A percentile compares a stretch with the other conserved stretches of the same genome.
phyloP scores from a whole-genome alignment of 176 grass and related monocot species.

The Eleusine coracana region DNA sequence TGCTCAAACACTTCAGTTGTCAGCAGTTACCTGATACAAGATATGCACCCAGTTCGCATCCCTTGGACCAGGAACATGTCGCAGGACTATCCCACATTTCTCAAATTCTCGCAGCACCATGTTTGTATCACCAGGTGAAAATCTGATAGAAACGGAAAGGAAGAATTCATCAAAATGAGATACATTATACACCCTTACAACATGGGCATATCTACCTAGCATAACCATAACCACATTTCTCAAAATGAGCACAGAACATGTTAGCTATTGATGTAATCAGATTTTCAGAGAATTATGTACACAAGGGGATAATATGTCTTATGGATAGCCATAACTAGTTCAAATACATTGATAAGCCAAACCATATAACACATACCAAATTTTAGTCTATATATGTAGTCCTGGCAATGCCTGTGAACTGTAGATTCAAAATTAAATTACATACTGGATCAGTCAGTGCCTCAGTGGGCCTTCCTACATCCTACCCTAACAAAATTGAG shows the following conservation, averaged over 20 bases:
- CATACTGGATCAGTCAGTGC: not conserved
- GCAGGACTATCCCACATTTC: slow-evolving; percentile 85
- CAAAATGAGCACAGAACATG: slow-evolving; percentile 7
- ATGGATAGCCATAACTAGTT: slow-evolving; percentile 7
- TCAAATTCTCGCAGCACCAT: slow-evolving; percentile 86
- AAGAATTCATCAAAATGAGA: slow-evolving; percentile 11
- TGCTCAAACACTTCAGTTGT: slow-evolving; percentile 14
- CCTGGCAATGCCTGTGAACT: not conserved
- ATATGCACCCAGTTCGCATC: slow-evolving; percentile 93
- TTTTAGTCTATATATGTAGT: not conserved
- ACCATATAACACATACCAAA: not conserved
- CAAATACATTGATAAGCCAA: not conserved
- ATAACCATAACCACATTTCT: not conserved
- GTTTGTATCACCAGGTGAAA: slow-evolving; percentile 73
- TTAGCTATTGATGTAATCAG: not conserved
- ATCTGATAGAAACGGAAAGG: slow-evolving; percentile 47
- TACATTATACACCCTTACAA: not conserved
- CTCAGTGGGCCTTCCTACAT: not conserved
- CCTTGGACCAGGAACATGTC: slow-evolving; percentile 74
- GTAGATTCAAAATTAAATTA: not conserved
- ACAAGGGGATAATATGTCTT: not conserved
- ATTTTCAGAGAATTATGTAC: not conserved
- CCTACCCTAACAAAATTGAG: not conserved
- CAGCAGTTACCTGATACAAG: slow-evolving; percentile 69
- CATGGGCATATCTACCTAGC: not conserved